Evolutionary conservation across 352 stramenopile species (phyloP).

Genomic region (Pythium inflatum): DNA sequence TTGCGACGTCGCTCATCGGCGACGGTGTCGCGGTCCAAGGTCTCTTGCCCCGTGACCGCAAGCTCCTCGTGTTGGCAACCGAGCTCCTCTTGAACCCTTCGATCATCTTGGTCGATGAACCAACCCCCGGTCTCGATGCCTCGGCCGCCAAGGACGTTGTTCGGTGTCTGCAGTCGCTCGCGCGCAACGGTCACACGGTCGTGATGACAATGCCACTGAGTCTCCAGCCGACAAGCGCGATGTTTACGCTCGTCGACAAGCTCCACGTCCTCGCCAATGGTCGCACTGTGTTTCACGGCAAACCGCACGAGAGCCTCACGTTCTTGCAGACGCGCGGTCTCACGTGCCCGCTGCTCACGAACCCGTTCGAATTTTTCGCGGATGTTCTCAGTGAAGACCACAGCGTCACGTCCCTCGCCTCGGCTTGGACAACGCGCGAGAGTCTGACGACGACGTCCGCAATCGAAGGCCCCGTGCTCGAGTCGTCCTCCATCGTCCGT

Average conservation of each 20-base stretch:
- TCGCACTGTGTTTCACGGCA: conserved; percentile 58
- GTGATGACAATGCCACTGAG: conserved; percentile 19
- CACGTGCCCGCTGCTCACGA: conserved; percentile 58
- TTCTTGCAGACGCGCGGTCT: conserved; percentile 65
- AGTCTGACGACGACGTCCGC: conserved; percentile 29
- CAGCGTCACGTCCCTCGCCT: no score
- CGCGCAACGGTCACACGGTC: conserved; percentile 82
- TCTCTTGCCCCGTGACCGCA: conserved; percentile 38
- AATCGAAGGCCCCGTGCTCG: neutral
- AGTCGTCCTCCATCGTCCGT: neutral
- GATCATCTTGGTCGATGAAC: conserved; percentile 88
- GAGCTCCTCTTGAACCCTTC: conserved; percentile 81
- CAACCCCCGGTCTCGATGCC: conserved; percentile 69
- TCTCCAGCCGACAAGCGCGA: conserved; percentile 68
- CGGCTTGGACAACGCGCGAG: no score
- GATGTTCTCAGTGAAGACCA: conserved; percentile 54
- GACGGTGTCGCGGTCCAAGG: conserved; percentile 20
- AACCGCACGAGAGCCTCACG: conserved; percentile 45
- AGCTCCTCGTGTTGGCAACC: conserved; percentile 83
- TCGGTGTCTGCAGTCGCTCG: conserved; percentile 51
- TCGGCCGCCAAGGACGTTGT: conserved; percentile 42
- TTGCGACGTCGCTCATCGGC: conserved; percentile 69
- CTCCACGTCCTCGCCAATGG: conserved; percentile 49
- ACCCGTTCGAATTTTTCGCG: conserved; percentile 72
- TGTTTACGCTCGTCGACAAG: conserved; percentile 59